Base-by-base conservation (phyloP, 2,329 filamentous ascomycete species). In the Chrysoporthe cubensis region DNA sequence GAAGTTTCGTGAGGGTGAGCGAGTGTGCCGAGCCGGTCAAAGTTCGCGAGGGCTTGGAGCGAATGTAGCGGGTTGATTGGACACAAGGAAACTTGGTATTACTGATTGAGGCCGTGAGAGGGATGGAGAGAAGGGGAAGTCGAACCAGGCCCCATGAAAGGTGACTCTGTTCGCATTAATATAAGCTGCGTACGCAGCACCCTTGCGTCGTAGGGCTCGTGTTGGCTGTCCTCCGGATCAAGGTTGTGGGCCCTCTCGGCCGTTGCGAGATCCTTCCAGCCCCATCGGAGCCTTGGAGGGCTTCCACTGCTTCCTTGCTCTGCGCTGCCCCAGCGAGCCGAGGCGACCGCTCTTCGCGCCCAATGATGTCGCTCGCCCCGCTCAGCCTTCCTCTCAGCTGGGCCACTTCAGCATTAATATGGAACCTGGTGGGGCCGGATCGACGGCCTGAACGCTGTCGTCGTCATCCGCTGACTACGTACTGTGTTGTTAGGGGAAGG, bases 331-430 rank as follows among this genome's bases (percentile, higher is more conserved):
- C 37, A 37, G 40, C 18, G 16, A 6, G 14, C 18, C 40, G 42
- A 60, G 42, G 40, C 42, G 18, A 60, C 8, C 57, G 13, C 37
- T 59, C 34, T 40, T 42, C 57, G 8, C 18, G 57, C 37, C 57
- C 40, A 44, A 59, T 59, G 32, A 40, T 40, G n/a, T 40, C 34
- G 4, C 32, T n/a, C 37, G 32, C 5, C n/a, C 34, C 57, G 13
- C 57, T 43, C 57, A 60, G 57, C 57, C 42, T 60, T 42, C 57
- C 57, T 60, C 57, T 60, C 57, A 60, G 57, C 57, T 60, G 57
- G 54, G 57, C 21, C 37, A 60, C 21, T 9, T 60, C 57, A 26
- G 56, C 34, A 58, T 58, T 16, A 42, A 42, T 58, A 34, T 58
- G 56, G 56, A 42, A 21, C 56, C 56, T 54, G 11, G 16, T 60